Percentiles rank a stretch among this genome's conserved stretches.
phyloP scores from a whole-genome alignment of 1,284 basidiomycete species.

The Ceratobasidium sp. region DNA sequence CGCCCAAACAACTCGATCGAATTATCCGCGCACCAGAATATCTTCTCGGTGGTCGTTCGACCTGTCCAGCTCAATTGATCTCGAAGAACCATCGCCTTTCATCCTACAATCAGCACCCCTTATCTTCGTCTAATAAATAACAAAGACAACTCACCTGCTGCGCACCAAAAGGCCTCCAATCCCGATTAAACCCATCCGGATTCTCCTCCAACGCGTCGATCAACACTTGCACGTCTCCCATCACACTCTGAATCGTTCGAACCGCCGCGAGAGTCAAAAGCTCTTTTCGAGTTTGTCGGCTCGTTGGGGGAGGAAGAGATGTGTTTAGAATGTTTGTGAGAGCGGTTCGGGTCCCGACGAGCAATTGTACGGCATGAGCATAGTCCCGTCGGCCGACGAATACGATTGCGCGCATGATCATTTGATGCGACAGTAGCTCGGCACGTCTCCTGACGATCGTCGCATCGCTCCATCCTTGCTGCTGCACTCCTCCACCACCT shows the following conservation, averaged over 20 bases:
- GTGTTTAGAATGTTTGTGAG: slow-evolving; percentile 80
- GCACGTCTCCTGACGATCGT: slow-evolving; percentile 91
- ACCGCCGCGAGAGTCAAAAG: slow-evolving; percentile 76
- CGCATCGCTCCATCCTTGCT: slow-evolving; percentile 73
- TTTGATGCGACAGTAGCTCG: slow-evolving; percentile 93
- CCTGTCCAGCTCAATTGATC: slow-evolving; percentile 95
- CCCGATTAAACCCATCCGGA: slow-evolving; percentile 89
- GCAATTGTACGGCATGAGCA: slow-evolving; percentile 86
- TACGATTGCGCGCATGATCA: slow-evolving; percentile 93
- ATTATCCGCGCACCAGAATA: slow-evolving; percentile 91
- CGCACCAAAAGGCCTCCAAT: slow-evolving; percentile 90
- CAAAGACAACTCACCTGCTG: slow-evolving; percentile 45
- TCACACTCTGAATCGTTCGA: slow-evolving; percentile 82
- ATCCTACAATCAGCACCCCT: slow-evolving; percentile 34
- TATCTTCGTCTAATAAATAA: slow-evolving; percentile 46
- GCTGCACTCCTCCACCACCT: slow-evolving; percentile 57
- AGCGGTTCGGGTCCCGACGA: slow-evolving; percentile 90
- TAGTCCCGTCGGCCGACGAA: slow-evolving; percentile 90
- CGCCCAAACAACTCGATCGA: slow-evolving; percentile 85
- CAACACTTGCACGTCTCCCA: slow-evolving; percentile 87
- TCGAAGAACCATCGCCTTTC: slow-evolving; percentile 89
- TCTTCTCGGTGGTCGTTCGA: slow-evolving; percentile 85
- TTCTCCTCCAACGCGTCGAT: slow-evolving; percentile 90
- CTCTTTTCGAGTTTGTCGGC: slow-evolving; percentile 76
- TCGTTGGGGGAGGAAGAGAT: slow-evolving; percentile 68